Evolutionary conservation across 768 basidiomycete species (phyloP), one percentile per base, ranked within the genome.

Genomic region (Auricularia heimuer): DNA sequence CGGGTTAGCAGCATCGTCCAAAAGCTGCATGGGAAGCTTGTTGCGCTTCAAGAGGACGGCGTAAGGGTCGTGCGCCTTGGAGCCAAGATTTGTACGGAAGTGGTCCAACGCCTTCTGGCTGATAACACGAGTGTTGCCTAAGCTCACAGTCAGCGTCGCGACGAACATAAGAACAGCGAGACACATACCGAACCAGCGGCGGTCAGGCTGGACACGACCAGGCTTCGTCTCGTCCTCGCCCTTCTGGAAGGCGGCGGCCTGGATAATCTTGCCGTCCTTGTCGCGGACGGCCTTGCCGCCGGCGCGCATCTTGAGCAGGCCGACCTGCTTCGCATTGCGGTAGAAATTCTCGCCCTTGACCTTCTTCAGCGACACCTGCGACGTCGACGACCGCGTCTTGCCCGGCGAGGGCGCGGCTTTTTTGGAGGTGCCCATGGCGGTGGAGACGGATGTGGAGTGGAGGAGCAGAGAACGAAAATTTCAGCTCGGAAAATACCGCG

Each of bases 301-400:
- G 65, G 83, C 90, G 71, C 97, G 84, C 89, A 99, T 89, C 80
- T 97, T 98, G 64, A 94, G 84, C 66, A 88, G 81, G 36, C 81
- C 78, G 44, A 87, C 93, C 71, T 86, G 81, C 74, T 98, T 98
- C 54, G 93, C 94, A 89, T 94, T 86, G 76, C 94, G 91, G 78
- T 97, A 99, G 80, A 98, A 98, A 75, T 96, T 99, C 79, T 97
- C 94, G 72, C 94, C 95, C 73, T 93, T 94, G 68, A 89, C 83
- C 74, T 81, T 88, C 69, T 84, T 83, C 54, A 91, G 78, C 3
- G 84, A 79, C 56, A 60, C 56, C 56, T 24, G 16, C 56, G 56
- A 51, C 47, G 47, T 51, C 47, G 47, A 51, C 47, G 47, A 51
- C 47, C 47, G 47, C 47, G 47, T 21, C 47, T 51, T 51, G 47